Conservation (phyloP, 202 grass and related monocot genomes). For the Panicum virgatum region DNA sequence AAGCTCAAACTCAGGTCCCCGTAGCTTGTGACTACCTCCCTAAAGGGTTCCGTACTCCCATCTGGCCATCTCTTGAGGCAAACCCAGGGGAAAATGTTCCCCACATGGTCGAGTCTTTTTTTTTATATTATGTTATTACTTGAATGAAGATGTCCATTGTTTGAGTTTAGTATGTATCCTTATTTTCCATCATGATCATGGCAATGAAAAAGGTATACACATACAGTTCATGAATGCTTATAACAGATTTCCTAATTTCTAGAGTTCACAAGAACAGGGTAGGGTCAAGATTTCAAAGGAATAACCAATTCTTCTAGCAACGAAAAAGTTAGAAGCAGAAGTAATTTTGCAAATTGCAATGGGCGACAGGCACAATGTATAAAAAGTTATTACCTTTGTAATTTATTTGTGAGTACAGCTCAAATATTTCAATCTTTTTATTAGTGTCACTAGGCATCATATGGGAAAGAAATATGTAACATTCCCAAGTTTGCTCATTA, state of each 20-base stretch:
- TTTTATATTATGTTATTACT: background rate
- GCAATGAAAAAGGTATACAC: background rate
- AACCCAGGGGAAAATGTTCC: background rate
- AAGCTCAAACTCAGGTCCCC: background rate
- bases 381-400: background rate
- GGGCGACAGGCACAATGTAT: background rate
- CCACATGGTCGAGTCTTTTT: background rate
- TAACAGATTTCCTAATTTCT: background rate
- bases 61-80: no score
- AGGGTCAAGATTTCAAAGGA: background rate
- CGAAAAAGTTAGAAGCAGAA: background rate
- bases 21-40: no score
- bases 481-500: no score
- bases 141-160: background rate
- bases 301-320: background rate
- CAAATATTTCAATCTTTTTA: background rate
- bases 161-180: background rate
- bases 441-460: background rate
- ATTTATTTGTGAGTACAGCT: slow-evolving; percentile 11
- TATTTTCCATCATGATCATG: background rate
- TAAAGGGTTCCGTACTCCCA: no score
- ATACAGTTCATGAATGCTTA: background rate
- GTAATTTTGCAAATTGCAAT: background rate
- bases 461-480: background rate
- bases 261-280: background rate